phyloP scores from a whole-genome alignment of 176 grass and related monocot genomes.

The Phragmites australis region DNA sequence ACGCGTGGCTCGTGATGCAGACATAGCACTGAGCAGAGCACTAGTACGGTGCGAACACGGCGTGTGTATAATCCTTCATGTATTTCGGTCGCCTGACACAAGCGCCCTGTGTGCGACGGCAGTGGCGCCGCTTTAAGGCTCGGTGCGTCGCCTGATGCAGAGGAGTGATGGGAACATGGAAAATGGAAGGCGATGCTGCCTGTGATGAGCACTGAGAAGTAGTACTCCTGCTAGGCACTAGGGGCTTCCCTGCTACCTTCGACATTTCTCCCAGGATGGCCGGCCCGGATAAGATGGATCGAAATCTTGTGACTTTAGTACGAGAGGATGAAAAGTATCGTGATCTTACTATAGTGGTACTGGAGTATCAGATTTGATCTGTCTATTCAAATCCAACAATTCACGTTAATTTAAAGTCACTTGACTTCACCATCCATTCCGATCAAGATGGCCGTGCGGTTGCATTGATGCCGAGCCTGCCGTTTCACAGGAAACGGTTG shows the following conservation, averaged over 20 bases:
- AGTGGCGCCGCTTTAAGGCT: slow-evolving; percentile 9
- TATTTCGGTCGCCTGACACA: neutral
- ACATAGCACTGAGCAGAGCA: neutral
- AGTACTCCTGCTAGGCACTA: neutral
- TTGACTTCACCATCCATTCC: too few species aligned
- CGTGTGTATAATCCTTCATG: too few species aligned
- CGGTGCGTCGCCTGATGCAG: neutral
- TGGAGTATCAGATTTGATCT: too few species aligned
- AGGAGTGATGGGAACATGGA: too few species aligned
- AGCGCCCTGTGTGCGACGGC: neutral
- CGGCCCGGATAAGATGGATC: too few species aligned
- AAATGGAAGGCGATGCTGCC: neutral
- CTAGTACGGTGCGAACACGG: neutral
- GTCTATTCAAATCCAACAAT: too few species aligned
- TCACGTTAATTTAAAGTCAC: too few species aligned
- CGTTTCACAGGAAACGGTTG: slow-evolving; percentile 12
- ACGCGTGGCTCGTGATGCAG: slow-evolving; percentile 5
- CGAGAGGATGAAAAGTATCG: too few species aligned
- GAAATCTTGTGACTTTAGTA: too few species aligned
- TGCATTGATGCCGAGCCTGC: neutral
- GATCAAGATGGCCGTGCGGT: neutral
- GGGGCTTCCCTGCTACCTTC: neutral
- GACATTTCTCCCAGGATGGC: neutral
- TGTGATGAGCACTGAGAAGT: neutral
- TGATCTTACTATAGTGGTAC: too few species aligned